Evolutionary conservation across 208 protist genomes (phyloP), one percentile per base, ranked within the genome.

Genomic region (Acanthamoeba triangularis): DNA sequence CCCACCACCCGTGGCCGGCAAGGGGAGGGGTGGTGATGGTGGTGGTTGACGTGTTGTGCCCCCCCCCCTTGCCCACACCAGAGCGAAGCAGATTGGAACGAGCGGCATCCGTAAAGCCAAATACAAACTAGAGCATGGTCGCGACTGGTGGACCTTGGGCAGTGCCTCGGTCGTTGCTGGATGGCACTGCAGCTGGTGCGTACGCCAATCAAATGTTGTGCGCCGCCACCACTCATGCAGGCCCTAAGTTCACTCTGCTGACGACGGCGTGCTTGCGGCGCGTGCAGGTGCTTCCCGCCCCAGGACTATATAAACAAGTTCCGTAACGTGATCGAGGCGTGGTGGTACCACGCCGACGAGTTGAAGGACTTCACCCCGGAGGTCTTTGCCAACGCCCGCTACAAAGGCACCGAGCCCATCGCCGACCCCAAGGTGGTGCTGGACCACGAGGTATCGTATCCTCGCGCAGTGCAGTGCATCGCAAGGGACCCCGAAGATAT

Each of bases 151-250:
- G 67, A 76, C n/a, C 4, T 25, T 76, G 14, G 67, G 67, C 23
- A 41, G n/a, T 23, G 16, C 33, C 11, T 16, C n/a, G 35, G 33
- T 76, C 18, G 16, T 11, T 25, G 67, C n/a, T 41, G 67, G 67
- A 11, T 76, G 67, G 67, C 67, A 76, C 35, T 76, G 67, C 67
- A 76, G 67, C 67, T 76, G 67, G 67, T 76, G 18, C n/a, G 14
- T 44, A 0, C 67, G 20, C 1, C 67, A 11, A 28, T 74, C 5
- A n/a, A 74, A 7, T 74, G 65, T 10, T n/a, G 2, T 74, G 65
- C 37, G 65, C 20, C 30, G 11, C 65, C 14, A 0, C 11, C 52
- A 56, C 52, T 20, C 52, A 7, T 6, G 37, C 37, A 41, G 3
- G 37, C 37, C 37, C 37, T 41, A 41, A n/a, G n/a, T n/a, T n/a